Percentiles rank a stretch among this genome's conserved stretches.
Conservation (phyloP, 2,329 filamentous ascomycete species). For the Colletotrichum zoysiae region DNA sequence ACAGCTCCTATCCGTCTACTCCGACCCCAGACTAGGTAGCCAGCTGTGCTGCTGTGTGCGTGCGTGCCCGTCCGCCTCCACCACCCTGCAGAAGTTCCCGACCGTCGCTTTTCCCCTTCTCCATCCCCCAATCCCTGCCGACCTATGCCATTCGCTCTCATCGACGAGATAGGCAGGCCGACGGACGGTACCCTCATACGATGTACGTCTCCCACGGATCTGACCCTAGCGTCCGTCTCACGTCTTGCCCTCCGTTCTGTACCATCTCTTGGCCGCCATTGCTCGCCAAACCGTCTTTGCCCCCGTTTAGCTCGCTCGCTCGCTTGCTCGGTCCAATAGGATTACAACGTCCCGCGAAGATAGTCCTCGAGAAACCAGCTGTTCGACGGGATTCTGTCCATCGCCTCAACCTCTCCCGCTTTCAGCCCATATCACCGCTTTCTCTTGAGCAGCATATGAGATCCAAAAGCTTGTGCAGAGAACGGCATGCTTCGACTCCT, state of each 20-base stretch:
- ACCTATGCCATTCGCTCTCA: slow-evolving; percentile 13
- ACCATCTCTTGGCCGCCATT: slow-evolving; percentile 25
- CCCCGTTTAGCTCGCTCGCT: background rate
- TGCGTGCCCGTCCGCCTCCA: slow-evolving; percentile 11
- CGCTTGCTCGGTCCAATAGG: slow-evolving; percentile 6
- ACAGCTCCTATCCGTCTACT: slow-evolving; percentile 17
- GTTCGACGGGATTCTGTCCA: slow-evolving; percentile 19
- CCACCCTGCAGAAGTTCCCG: slow-evolving; percentile 21
- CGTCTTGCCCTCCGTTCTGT: slow-evolving; percentile 23
- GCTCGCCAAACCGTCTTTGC: background rate
- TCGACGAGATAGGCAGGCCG: slow-evolving; percentile 31
- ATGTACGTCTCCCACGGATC: slow-evolving; percentile 3
- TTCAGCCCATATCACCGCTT: slow-evolving; percentile 29
- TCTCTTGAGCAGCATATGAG: slow-evolving; percentile 11
- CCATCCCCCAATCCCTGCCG: slow-evolving; percentile 23
- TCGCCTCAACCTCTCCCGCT: slow-evolving; percentile 35
- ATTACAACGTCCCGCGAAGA: background rate
- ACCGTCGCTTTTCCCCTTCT: slow-evolving; percentile 5
- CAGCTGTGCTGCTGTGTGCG: background rate
- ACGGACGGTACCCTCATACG: slow-evolving; percentile 10
- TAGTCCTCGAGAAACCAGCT: slow-evolving; percentile 14
- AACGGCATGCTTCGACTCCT: background rate
- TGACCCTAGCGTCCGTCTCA: slow-evolving; percentile 20
- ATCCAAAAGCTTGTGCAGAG: slow-evolving; percentile 4
- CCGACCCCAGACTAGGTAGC: slow-evolving; percentile 9